Evolutionary conservation across 2,329 filamentous ascomycete species (phyloP).

Genomic region (Cadophora luteo-olivacea): DNA sequence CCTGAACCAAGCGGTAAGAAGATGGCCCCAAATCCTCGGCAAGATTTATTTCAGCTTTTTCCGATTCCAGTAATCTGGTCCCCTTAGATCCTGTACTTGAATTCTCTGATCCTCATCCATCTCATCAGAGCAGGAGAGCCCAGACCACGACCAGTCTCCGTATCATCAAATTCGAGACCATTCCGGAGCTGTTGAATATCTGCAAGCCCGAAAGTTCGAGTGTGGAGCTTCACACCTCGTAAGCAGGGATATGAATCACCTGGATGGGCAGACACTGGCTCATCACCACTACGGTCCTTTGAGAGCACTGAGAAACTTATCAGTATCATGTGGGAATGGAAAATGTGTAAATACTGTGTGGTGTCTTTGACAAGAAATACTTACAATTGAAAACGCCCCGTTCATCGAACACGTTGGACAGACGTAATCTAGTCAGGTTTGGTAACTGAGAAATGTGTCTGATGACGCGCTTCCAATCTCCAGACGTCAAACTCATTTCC

Average conservation of each 20-base stretch:
- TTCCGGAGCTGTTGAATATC: neutral
- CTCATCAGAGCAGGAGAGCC: neutral
- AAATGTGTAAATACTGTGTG: neutral
- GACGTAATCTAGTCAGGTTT: neutral
- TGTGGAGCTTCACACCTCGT: neutral
- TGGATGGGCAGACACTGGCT: neutral
- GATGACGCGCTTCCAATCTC: neutral
- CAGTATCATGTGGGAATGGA: neutral
- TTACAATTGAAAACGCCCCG: slow-evolving; percentile 9
- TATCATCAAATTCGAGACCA: slow-evolving; percentile 1
- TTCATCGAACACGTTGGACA: neutral
- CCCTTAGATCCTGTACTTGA: neutral
- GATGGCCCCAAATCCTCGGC: neutral
- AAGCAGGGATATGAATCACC: neutral
- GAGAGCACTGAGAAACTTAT: neutral
- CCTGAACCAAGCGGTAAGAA: neutral
- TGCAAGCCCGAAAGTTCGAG: neutral
- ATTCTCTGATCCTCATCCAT: neutral
- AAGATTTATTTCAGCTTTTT: neutral
- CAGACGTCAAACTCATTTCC: neutral
- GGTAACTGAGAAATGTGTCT: slow-evolving; percentile 4
- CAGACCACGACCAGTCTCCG: neutral
- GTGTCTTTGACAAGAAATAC: neutral
- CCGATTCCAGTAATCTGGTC: neutral
- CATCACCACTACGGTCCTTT: neutral